phyloP scores from a whole-genome alignment of 169 alveolate genomes.

The Plasmodium gaboni region DNA sequence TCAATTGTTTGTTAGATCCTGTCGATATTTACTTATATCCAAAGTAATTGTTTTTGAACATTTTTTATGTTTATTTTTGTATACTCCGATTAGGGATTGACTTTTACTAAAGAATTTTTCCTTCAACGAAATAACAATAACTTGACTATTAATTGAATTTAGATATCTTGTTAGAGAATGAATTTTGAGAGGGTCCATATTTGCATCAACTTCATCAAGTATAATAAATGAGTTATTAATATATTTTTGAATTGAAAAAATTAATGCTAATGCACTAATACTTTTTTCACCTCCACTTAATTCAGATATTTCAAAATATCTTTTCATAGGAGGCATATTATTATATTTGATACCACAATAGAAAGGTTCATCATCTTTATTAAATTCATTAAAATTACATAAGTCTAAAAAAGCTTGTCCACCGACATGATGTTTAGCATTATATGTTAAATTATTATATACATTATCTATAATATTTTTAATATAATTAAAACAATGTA shows the following conservation, averaged over 20 bases:
- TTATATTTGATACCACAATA: constrained; percentile 82
- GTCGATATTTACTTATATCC: constrained; percentile 79
- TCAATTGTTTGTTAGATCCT: neutral
- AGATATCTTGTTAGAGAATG: constrained; percentile 84
- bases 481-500: constrained; percentile 83
- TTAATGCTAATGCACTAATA: constrained; percentile 93
- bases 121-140: constrained; percentile 90
- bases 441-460: constrained; percentile 80
- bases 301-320: constrained; percentile 80
- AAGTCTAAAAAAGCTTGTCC: constrained; percentile 85
- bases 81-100: constrained; percentile 90
- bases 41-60: constrained; percentile 85
- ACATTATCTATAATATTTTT: constrained; percentile 82
- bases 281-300: constrained; percentile 98
- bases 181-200: constrained; percentile 92
- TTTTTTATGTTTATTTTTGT: constrained; percentile 77
- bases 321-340: constrained; percentile 87
- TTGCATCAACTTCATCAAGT: constrained; percentile 96
- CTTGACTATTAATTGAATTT: constrained; percentile 85
- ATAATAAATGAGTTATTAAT: constrained; percentile 93
- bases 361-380: constrained; percentile 83
- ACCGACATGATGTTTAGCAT: constrained; percentile 77
- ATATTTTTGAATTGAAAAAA: constrained; percentile 92
- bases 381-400: constrained; percentile 80
- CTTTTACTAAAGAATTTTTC: constrained; percentile 89